These are phyloP conservation scores for Nicotiana otophora DNA, from an alignment of 257 asterid species.

Conservation along the genomic window DNA sequence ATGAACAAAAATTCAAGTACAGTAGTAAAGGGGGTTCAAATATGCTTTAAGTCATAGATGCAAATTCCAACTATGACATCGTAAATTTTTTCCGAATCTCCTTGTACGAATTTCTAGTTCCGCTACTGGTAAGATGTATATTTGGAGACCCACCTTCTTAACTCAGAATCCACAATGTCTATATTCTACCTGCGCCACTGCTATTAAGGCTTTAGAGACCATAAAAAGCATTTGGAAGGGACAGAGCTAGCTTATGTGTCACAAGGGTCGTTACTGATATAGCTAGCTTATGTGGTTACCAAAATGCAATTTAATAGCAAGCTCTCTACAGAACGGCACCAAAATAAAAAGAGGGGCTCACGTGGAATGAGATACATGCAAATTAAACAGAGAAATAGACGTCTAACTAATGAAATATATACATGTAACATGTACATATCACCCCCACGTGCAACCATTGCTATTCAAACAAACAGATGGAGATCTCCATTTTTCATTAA, in stretches of 20 bases:
- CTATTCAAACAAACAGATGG: neutral
- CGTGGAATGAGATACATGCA: neutral
- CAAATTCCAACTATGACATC: too few species aligned
- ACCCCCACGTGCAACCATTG: neutral
- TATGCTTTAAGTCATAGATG: too few species aligned
- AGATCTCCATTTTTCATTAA: neutral
- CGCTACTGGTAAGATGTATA: too few species aligned
- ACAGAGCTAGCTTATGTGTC: neutral
- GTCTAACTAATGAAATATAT: neutral
- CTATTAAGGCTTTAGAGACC: neutral
- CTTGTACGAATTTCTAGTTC: too few species aligned
- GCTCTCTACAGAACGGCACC: neutral
- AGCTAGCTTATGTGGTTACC: neutral
- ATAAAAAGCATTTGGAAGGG: neutral
- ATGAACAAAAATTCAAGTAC: too few species aligned
- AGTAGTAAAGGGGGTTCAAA: too few species aligned
- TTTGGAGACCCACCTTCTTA: too few species aligned
- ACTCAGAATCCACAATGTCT: neutral
- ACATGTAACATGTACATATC: neutral
- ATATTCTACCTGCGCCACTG: neutral
- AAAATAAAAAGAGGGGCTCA: neutral
- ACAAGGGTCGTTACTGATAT: too few species aligned
- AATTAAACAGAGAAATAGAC: neutral
- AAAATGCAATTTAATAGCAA: neutral
- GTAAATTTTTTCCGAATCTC: too few species aligned